phyloP scores from a whole-genome alignment of 2,329 filamentous ascomycete species.

The Ceratocystis lukuohia region DNA sequence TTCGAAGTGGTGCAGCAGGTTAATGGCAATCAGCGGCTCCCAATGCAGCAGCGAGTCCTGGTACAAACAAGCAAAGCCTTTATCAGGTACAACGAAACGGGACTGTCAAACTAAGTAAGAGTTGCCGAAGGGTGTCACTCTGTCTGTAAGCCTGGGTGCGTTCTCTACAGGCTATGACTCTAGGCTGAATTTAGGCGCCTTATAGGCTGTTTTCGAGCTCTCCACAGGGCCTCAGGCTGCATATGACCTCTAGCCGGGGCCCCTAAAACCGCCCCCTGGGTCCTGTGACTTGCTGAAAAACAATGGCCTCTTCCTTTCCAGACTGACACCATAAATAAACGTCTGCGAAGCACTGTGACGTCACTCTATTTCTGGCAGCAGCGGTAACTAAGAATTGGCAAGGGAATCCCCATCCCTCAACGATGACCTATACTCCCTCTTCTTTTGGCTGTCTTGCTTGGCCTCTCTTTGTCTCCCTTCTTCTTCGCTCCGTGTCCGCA shows the following conservation, averaged over 20 bases:
- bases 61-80: constrained; percentile 12
- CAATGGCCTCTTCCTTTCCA: background rate
- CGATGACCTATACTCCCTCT: background rate
- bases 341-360: background rate
- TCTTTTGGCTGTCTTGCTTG: too few relatives aligned
- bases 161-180: background rate
- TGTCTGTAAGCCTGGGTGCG: too few relatives aligned
- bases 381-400: background rate
- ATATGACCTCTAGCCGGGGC: too few relatives aligned
- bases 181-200: background rate
- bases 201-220: background rate
- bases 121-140: background rate
- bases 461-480: background rate
- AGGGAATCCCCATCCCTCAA: background rate
- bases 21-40: background rate
- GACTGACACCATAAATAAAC: background rate
- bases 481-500: background rate
- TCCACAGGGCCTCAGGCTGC: background rate
- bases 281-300: background rate
- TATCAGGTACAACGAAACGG: background rate
- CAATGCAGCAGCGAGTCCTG: constrained; percentile 7
- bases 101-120: background rate
- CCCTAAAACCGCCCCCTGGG: background rate
- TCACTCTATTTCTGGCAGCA: constrained; percentile 3
- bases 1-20: constrained; percentile 2